phyloP scores from a whole-genome alignment of 805 yeast genomes.

The Phaffomyces thermotolerans region DNA sequence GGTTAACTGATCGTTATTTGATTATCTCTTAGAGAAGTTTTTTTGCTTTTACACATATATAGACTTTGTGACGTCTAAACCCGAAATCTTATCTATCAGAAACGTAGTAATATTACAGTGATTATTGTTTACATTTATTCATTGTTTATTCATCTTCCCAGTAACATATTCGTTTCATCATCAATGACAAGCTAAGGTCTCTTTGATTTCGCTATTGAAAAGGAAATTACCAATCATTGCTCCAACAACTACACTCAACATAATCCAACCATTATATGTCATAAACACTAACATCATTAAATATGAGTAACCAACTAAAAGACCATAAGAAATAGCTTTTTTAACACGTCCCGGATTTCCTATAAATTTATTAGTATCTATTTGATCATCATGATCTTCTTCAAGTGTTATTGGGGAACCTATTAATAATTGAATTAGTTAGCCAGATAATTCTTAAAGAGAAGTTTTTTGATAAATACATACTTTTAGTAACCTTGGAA shows the following conservation, averaged over 20 bases:
- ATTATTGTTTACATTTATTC: not conserved
- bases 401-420: conserved; percentile 6
- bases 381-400: conserved; percentile 6
- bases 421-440: not conserved
- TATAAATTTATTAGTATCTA: conserved; percentile 8
- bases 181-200: conserved; percentile 23
- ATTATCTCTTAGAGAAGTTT: not conserved
- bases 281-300: conserved; percentile 74
- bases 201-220: conserved; percentile 38
- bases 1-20: not conserved
- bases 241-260: conserved; percentile 66
- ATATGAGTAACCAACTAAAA: conserved; percentile 64
- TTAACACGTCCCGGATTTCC: conserved; percentile 20
- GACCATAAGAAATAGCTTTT: conserved; percentile 45
- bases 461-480: conserved; percentile 6
- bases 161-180: not conserved
- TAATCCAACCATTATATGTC: conserved; percentile 84
- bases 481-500: conserved; percentile 15
- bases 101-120: not conserved
- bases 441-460: not conserved
- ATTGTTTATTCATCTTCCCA: not conserved
- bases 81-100: not conserved
- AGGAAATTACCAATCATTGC: conserved; percentile 62
- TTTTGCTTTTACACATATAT: not conserved
- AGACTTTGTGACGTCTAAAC: not conserved